Evolutionary conservation across 306 rosid genomes (phyloP).

Genomic region (Vigna hirtella): DNA sequence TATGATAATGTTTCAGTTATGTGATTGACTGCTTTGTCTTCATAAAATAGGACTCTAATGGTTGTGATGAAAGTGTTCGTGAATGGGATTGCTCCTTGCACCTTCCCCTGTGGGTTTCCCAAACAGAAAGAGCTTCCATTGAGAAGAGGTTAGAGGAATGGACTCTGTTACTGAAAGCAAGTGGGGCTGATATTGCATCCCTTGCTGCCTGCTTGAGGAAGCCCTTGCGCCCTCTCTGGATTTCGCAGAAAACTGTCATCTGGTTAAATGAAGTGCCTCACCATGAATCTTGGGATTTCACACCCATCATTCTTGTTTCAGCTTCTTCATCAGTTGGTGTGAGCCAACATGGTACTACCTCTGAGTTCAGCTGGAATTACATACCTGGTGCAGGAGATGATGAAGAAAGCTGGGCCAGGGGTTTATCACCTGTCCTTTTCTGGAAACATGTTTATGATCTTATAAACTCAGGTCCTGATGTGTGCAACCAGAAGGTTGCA

Average conservation of each 20-base stretch:
- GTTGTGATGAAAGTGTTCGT: slow-evolving; percentile 37
- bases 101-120: slow-evolving; percentile 88
- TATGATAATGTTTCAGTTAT: not conserved
- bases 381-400: slow-evolving; percentile 93
- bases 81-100: slow-evolving; percentile 95
- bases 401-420: slow-evolving; percentile 96
- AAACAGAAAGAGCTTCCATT: slow-evolving; percentile 73
- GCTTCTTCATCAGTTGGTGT: slow-evolving; percentile 65
- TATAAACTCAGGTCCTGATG: slow-evolving; percentile 76
- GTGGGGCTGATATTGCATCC: slow-evolving; percentile 84
- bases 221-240: slow-evolving; percentile 91
- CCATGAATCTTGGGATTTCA: slow-evolving; percentile 94
- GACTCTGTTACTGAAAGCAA: slow-evolving; percentile 64
- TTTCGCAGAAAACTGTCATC: slow-evolving; percentile 84
- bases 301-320: slow-evolving; percentile 85
- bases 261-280: slow-evolving; percentile 96
- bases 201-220: slow-evolving; percentile 71
- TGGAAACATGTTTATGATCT: slow-evolving; percentile 80
- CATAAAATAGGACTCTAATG: slow-evolving; percentile 49
- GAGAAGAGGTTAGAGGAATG: slow-evolving; percentile 80
- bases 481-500: slow-evolving; percentile 80
- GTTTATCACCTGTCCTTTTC: slow-evolving; percentile 77
- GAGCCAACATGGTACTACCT: slow-evolving; percentile 64
- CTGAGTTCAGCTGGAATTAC: slow-evolving; percentile 94
- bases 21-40: slow-evolving; percentile 1